A percentile compares a stretch with the other conserved stretches of the same genome.
phyloP scores from a whole-genome alignment of 148 eudicot species.

The Camellia japonica region DNA sequence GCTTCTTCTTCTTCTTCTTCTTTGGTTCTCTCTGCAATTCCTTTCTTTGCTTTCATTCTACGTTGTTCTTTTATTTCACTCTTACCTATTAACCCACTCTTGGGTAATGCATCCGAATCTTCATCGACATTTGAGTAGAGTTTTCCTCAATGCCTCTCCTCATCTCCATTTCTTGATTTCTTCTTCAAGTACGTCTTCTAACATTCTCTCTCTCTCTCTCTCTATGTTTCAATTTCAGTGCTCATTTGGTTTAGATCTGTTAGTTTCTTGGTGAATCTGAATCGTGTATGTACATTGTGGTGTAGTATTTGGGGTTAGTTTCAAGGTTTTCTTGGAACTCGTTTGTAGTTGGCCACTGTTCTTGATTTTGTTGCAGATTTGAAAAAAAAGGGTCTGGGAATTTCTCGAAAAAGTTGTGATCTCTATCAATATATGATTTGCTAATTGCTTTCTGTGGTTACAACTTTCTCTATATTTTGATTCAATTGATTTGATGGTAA shows the following conservation, averaged over 20 bases:
- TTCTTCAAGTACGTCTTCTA: neutral
- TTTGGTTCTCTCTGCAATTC: slow-evolving; percentile 12
- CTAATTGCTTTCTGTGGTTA: neutral
- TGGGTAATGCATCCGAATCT: neutral
- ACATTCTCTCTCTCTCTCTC: neutral
- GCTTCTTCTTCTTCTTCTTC: neutral
- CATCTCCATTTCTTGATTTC: slow-evolving; percentile 5
- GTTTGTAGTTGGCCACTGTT: neutral
- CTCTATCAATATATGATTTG: neutral
- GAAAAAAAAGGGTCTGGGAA: neutral
- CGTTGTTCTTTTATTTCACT: slow-evolving; percentile 13
- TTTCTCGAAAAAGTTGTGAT: neutral
- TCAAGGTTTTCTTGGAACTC: neutral
- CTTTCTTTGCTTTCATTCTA: slow-evolving; percentile 25
- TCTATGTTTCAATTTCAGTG: too few species aligned
- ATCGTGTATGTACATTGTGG: neutral
- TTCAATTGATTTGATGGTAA: too few species aligned
- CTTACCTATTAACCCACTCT: neutral
- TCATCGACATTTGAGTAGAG: neutral
- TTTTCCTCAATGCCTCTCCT: neutral
- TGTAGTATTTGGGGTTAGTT: neutral
- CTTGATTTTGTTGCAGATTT: neutral
- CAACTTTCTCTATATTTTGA: neutral
- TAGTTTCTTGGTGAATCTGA: neutral
- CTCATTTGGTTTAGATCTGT: neutral